Conservation (phyloP, 2,329 filamentous ascomycete genomes). For the Westerdykella sp. region DNA sequence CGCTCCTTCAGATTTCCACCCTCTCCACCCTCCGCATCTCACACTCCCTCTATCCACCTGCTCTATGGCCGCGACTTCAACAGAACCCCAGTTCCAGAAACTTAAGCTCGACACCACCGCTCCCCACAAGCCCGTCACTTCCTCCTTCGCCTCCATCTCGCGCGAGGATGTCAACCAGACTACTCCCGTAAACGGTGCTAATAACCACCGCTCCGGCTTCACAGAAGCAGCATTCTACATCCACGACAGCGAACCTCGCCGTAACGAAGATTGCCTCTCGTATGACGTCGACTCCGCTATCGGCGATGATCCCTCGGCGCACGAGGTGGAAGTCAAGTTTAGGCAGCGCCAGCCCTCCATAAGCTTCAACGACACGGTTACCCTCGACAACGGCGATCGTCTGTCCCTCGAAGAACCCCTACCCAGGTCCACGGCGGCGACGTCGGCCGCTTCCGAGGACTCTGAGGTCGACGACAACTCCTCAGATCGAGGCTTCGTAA, state of each 20-base stretch:
- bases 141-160: slow-evolving; percentile 34
- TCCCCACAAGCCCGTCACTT: slow-evolving; percentile 29
- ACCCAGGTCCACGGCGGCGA: slow-evolving; percentile 20
- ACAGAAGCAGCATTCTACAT: slow-evolving; percentile 14
- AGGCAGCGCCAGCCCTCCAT: slow-evolving; percentile 35
- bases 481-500: slow-evolving; percentile 30
- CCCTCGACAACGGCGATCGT: slow-evolving; percentile 37
- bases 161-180: slow-evolving; percentile 22
- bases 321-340: slow-evolving; percentile 23
- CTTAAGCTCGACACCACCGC: slow-evolving; percentile 37
- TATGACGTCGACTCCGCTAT: slow-evolving; percentile 18
- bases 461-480: slow-evolving; percentile 22
- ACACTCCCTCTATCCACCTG: slow-evolving; percentile 8
- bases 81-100: slow-evolving; percentile 36
- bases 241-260: slow-evolving; percentile 10
- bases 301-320: slow-evolving; percentile 19
- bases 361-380: slow-evolving; percentile 38
- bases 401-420: slow-evolving; percentile 35
- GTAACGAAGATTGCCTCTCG: slow-evolving; percentile 11
- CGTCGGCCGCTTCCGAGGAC: slow-evolving; percentile 11
- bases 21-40: background rate
- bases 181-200: slow-evolving; percentile 13
- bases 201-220: slow-evolving; percentile 11
- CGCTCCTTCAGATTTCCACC: slow-evolving; percentile 1
- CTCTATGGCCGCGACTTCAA: slow-evolving; percentile 35